phyloP scores from a whole-genome alignment of 345 rosid genomes.

The Populus ilicifolia region DNA sequence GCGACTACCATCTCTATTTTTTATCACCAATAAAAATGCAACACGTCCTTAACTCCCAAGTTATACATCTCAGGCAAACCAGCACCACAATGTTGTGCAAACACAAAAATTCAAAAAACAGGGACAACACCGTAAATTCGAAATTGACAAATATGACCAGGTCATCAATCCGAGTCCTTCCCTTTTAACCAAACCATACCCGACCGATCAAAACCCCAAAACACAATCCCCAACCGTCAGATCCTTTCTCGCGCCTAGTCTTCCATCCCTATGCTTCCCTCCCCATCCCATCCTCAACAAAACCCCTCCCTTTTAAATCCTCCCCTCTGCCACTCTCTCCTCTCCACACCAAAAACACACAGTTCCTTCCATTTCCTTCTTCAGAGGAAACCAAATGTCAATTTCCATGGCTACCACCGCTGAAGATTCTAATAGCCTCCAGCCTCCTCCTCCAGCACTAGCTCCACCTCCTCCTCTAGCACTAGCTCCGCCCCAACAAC shows the following conservation, averaged over 20 bases:
- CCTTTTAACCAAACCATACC: background rate
- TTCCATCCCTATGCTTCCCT: background rate
- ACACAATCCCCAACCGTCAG: conserved; percentile 15
- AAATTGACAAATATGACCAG: background rate
- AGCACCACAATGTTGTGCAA: background rate
- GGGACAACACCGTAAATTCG: conserved; percentile 8
- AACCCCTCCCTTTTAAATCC: conserved; percentile 8
- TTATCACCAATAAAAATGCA: background rate
- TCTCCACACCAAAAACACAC: background rate
- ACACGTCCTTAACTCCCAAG: background rate
- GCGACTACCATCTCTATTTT: background rate
- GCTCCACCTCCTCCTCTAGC: background rate
- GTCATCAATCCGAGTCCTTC: conserved; percentile 18
- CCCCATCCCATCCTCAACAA: background rate
- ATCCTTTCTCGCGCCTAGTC: background rate
- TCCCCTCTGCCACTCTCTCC: background rate
- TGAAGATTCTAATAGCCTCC: background rate
- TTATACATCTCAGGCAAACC: background rate
- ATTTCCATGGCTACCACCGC: conserved; percentile 9
- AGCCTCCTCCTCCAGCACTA: background rate
- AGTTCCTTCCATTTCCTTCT: background rate
- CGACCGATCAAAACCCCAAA: conserved; percentile 11
- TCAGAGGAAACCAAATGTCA: background rate
- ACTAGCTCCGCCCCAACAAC: background rate
- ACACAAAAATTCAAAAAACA: background rate